Evolutionary conservation across 805 yeast species (phyloP), one percentile per base, ranked within the genome.

Genomic region (Candida boidinii): DNA sequence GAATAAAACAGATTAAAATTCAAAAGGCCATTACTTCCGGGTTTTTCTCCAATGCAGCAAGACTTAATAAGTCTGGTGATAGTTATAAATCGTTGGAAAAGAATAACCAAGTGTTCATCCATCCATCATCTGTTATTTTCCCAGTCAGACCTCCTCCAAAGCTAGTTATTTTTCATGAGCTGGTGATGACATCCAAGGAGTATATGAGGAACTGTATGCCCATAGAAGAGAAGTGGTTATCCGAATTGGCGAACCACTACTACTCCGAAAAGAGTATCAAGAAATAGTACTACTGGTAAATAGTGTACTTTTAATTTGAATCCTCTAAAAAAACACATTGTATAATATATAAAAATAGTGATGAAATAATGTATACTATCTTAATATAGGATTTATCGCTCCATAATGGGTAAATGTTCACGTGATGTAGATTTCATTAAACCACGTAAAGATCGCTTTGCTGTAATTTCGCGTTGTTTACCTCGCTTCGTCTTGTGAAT

Each of bases 141-240:
- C 61, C 65, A 10, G 58, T 61, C 10, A 77, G 74, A 37, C 94
- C 92, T 15, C 88, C 87, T 0, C 79, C 88, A 3, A 79, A 73
- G 41, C 62, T 73, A 34, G 63, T 92, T 5, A 61, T 90, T 12
- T 92, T 85, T 52, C 86, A 87, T 47, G 94, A 90, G 39, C 60
- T 90, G 45, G 80, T 90, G 31, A 56, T 82, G 30, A 90, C 98
- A 0, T 72, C 86, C 17, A 84, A 79, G 51, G 96, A 88, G 58
- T 90, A 76, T 54, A 84, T 92, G 86, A 68, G 88, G 37, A 79
- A 79, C 43, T 77, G 87, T 47, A 71, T 83, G 54, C 73, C 86
- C 0, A 63, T 82, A 3, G 75, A 79, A 26, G 88, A 81, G 20
- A 61, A 61, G 30, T 83, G 94, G 92, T 55, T 88, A 12, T 53